Evolutionary conservation across 306 rosid species (phyloP).

Genomic region (Cicer cuneatum): DNA sequence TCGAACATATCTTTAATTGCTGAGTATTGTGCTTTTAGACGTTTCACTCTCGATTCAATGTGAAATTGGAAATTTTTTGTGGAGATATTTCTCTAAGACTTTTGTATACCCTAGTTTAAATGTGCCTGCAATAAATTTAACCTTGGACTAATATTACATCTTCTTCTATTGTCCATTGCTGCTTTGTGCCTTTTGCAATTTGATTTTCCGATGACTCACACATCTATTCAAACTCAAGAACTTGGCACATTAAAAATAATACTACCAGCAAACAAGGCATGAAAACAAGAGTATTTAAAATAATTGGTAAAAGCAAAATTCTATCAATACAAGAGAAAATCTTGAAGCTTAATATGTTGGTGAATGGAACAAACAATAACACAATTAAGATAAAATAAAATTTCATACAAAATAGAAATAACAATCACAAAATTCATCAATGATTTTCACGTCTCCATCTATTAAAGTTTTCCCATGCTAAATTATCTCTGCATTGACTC

Average conservation of each 20-base stretch:
- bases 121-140: background rate
- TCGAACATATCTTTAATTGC: slow-evolving; percentile 14
- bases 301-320: too few relatives aligned
- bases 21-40: background rate
- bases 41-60: slow-evolving; percentile 30
- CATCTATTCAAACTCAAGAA: slow-evolving; percentile 23
- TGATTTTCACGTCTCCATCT: slow-evolving; percentile 4
- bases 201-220: background rate
- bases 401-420: too few relatives aligned
- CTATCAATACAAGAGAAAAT: too few relatives aligned
- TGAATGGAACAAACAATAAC: background rate
- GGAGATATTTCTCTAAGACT: background rate
- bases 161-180: slow-evolving; percentile 7
- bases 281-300: too few relatives aligned
- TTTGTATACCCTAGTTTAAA: background rate
- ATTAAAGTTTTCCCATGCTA: background rate
- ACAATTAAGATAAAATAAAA: background rate
- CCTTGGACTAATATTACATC: background rate
- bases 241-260: background rate
- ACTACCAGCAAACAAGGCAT: too few relatives aligned
- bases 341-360: too few relatives aligned
- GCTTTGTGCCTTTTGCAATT: background rate
- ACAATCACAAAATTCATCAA: background rate
- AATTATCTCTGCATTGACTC: slow-evolving; percentile 19
- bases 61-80: background rate